Conservation (phyloP, 257 asterid genomes). For the Petrea volubilis region DNA sequence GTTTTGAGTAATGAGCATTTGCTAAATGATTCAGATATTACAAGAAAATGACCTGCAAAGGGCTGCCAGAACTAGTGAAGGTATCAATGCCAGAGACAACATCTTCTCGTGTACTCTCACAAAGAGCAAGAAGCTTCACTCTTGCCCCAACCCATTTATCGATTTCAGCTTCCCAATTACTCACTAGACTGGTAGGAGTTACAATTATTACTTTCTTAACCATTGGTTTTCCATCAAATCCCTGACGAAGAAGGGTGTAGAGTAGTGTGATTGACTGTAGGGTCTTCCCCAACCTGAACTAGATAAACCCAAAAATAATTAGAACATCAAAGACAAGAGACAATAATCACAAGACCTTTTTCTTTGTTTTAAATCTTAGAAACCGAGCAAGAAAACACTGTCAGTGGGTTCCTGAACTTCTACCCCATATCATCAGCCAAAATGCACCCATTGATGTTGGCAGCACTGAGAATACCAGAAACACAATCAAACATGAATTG, state of each 20-base stretch:
- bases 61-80: slow-evolving; percentile 53
- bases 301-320: slow-evolving; percentile 16
- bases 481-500: slow-evolving; percentile 98
- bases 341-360: neutral
- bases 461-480: slow-evolving; percentile 68
- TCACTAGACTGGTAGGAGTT: slow-evolving; percentile 97
- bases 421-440: slow-evolving; percentile 99
- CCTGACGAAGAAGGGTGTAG: slow-evolving; percentile 88
- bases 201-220: slow-evolving; percentile 85
- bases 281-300: slow-evolving; percentile 89
- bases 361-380: neutral
- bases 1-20: neutral
- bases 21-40: slow-evolving; percentile 22
- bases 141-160: slow-evolving; percentile 95
- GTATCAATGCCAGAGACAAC: slow-evolving; percentile 75
- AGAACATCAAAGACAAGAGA: slow-evolving; percentile 7
- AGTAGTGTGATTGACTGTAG: slow-evolving; percentile 92
- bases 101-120: slow-evolving; percentile 93
- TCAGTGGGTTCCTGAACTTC: slow-evolving; percentile 27
- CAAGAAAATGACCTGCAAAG: slow-evolving; percentile 57
- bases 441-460: slow-evolving; percentile 91
- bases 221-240: slow-evolving; percentile 90
- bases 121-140: slow-evolving; percentile 90
- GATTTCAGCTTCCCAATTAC: slow-evolving; percentile 98
- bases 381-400: neutral